phyloP scores from a whole-genome alignment of 441 rosid genomes.

The Biscutella laevigata region DNA sequence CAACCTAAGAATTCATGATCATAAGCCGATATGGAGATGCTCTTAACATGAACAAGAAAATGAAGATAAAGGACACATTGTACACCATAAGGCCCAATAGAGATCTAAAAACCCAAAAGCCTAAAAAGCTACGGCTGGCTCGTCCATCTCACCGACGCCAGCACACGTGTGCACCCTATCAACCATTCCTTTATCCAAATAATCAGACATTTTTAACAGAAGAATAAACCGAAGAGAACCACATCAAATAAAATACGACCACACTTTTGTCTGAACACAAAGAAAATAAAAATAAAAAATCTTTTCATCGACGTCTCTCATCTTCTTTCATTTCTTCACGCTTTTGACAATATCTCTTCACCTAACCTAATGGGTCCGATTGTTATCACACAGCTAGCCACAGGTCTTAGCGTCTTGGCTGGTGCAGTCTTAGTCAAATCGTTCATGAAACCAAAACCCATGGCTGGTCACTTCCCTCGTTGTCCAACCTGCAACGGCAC shows the following conservation, averaged over 20 bases:
- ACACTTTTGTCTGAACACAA: conserved; percentile 26
- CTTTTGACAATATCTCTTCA: not conserved
- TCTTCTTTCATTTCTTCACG: conserved; percentile 22
- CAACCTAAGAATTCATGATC: too few relatives aligned
- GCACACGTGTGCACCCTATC: too few relatives aligned
- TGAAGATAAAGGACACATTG: too few relatives aligned
- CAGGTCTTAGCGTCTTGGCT: conserved; percentile 81
- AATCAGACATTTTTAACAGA: too few relatives aligned
- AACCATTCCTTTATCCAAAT: too few relatives aligned
- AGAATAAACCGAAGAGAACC: conserved; percentile 21
- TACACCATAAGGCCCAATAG: too few relatives aligned
- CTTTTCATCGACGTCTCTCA: conserved; percentile 16
- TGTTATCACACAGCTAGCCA: conserved; percentile 68
- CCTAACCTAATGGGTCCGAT: conserved; percentile 45
- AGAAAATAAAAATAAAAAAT: conserved; percentile 9
- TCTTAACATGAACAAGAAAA: too few relatives aligned
- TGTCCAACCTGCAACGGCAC: conserved; percentile 80
- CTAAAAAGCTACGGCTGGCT: too few relatives aligned
- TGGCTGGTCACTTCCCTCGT: conserved; percentile 66
- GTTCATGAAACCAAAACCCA: conserved; percentile 71
- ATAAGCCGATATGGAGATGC: too few relatives aligned
- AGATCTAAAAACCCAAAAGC: too few relatives aligned
- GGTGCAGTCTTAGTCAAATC: conserved; percentile 82
- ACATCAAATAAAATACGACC: conserved; percentile 2
- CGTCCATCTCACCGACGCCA: too few relatives aligned